Evolutionary conservation across 116 monocot genomes (phyloP), one percentile per base, ranked within the genome.

Genomic region (Cymodocea nodosa): DNA sequence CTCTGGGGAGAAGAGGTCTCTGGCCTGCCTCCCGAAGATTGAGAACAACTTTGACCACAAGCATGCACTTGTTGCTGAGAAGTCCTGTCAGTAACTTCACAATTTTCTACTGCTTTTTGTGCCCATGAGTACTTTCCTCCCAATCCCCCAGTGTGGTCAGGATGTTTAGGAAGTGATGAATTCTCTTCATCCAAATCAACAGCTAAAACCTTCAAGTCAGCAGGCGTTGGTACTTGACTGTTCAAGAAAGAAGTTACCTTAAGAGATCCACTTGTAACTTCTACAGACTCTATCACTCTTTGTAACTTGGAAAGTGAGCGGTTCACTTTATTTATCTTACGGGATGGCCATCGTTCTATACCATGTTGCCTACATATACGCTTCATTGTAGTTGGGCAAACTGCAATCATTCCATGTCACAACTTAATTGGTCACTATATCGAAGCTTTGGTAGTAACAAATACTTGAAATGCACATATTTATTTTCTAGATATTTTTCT

Each of bases 241-340:
- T 74, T 61, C 15, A 36, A 16, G 23, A 86, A 60, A 69, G 83
- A 71, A 24, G 75, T 70, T 5, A 92, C 63, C 73, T 67, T 74
- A 62, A 87, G 77, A 49, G 81, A 74, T 50, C 75, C 72, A 16
- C 81, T 82, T 61, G 74, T 39, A 52, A 75, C 81, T 73, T 88
- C 79, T 54, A 85, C 83, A 55, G 92, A 93, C 62, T 93, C 85
- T 5, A 93, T 87, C 16, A 93, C 92, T 67, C 71, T 70, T 55
- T 85, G 79, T 19, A 93, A 67, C 71, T 93, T 85, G 23, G 81
- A 81, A 35, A 93, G 78, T 35, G 92, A 93, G 15, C 83, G 80
- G 64, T 88, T 93, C 59, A 93, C 92, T 68, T 93, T 93, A 34
- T 85, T 93, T 51, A 93, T 93, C 81, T 88, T 88, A 64, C 92